These are phyloP conservation scores for Wickerhamomyces sp. DNA, from an alignment of 1,139 yeast species.

Conservation along the genomic window DNA sequence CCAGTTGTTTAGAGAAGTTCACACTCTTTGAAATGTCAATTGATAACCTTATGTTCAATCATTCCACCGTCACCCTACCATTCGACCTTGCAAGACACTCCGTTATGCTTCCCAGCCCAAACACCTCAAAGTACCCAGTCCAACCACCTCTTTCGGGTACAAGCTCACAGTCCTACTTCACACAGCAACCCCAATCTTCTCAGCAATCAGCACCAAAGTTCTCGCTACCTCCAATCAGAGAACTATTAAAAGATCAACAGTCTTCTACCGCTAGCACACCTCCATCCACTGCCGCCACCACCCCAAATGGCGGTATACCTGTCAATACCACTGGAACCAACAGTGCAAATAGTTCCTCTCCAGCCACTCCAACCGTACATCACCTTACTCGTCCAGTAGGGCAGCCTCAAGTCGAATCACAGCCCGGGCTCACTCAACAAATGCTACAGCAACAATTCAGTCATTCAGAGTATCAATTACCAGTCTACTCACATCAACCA, in stretches of 20 bases:
- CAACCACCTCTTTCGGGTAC: not conserved
- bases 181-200: not conserved
- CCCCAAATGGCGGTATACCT: too few species aligned
- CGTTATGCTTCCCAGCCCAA: slow-evolving; percentile 18
- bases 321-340: too few species aligned
- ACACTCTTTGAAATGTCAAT: slow-evolving; percentile 11
- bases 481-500: slow-evolving; percentile 2
- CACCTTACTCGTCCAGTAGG: not conserved
- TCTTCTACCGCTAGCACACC: not conserved
- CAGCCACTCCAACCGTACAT: not conserved
- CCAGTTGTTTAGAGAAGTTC: not conserved
- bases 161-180: slow-evolving; percentile 1
- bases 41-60: slow-evolving; percentile 12
- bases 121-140: slow-evolving; percentile 10
- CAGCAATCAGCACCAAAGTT: slow-evolving; percentile 9
- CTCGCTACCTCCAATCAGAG: slow-evolving; percentile 23
- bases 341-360: not conserved
- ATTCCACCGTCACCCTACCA: not conserved
- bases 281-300: not conserved
- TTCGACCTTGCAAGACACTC: slow-evolving; percentile 10
- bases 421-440: slow-evolving; percentile 4
- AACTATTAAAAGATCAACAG: slow-evolving; percentile 13
- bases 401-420: slow-evolving; percentile 6
- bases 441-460: slow-evolving; percentile 9
- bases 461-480: slow-evolving; percentile 1